Evolutionary conservation across 208 protist species (phyloP).

Genomic region (Trypanosoma avium): DNA sequence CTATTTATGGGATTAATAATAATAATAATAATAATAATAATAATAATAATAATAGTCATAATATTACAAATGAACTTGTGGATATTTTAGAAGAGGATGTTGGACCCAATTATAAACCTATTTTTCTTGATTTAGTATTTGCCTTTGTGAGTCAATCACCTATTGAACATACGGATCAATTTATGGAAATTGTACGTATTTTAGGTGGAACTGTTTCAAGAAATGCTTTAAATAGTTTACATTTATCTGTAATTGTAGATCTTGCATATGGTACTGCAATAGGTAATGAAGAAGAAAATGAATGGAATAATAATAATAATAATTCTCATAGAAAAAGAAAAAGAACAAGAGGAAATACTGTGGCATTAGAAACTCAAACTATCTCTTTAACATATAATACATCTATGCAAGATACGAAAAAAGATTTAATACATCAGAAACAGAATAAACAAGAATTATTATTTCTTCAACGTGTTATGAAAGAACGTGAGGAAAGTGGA

Average conservation of each 20-base stretch:
- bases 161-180: slow-evolving; percentile 34
- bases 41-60: not conserved
- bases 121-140: slow-evolving; percentile 57
- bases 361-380: slow-evolving; percentile 18
- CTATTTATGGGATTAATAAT: slow-evolving; percentile 4
- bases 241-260: slow-evolving; percentile 54
- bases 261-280: slow-evolving; percentile 21
- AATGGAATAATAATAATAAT: not conserved
- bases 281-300: not conserved
- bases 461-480: not conserved
- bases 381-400: slow-evolving; percentile 41
- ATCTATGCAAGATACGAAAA: slow-evolving; percentile 18
- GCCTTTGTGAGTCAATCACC: slow-evolving; percentile 25
- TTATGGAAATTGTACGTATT: slow-evolving; percentile 52
- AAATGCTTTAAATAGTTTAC: slow-evolving; percentile 30
- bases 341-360: not conserved
- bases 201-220: slow-evolving; percentile 67
- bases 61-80: not conserved
- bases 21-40: not conserved
- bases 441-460: too few relatives aligned
- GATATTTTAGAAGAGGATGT: slow-evolving; percentile 17
- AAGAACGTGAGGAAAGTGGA: not conserved
- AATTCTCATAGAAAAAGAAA: not conserved
- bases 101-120: slow-evolving; percentile 54
- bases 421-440: too few relatives aligned